phyloP scores from a whole-genome alignment of 495 filamentous ascomycete species.

The Xylaria palmicola region DNA sequence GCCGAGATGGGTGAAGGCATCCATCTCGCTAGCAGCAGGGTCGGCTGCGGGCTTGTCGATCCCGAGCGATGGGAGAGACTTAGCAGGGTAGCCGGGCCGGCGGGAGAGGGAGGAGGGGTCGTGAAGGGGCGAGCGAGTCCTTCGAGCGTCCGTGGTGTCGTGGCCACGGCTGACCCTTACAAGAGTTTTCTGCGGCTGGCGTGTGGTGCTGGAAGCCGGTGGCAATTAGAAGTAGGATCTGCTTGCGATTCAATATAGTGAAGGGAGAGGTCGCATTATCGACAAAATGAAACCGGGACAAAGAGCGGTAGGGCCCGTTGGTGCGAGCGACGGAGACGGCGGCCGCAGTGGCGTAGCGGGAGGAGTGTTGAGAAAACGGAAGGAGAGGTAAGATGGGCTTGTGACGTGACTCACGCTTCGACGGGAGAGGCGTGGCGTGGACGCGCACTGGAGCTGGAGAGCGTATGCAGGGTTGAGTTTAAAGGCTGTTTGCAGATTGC shows the following conservation, averaged over 20 bases:
- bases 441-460: background rate
- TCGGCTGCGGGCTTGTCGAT: slow-evolving; percentile 18
- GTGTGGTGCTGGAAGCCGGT: background rate
- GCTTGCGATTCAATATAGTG: slow-evolving; percentile 2
- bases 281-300: background rate
- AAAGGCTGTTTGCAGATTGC: no score
- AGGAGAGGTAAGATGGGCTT: background rate
- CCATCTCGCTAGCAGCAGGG: slow-evolving; percentile 60
- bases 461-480: no score
- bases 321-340: background rate
- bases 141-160: background rate
- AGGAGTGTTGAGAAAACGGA: background rate
- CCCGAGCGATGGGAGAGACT: slow-evolving; percentile 7
- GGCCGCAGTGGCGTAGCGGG: background rate
- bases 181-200: background rate
- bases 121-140: background rate
- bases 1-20: slow-evolving; percentile 80
- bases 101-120: background rate
- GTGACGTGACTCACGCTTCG: background rate
- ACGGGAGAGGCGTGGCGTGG: background rate
- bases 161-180: background rate
- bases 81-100: slow-evolving; percentile 13
- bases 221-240: background rate
- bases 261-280: slow-evolving; percentile 9
- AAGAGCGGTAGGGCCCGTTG: background rate